Evolutionary conservation across 352 stramenopile genomes (phyloP).

Genomic region (Globisporangium barbulae): DNA sequence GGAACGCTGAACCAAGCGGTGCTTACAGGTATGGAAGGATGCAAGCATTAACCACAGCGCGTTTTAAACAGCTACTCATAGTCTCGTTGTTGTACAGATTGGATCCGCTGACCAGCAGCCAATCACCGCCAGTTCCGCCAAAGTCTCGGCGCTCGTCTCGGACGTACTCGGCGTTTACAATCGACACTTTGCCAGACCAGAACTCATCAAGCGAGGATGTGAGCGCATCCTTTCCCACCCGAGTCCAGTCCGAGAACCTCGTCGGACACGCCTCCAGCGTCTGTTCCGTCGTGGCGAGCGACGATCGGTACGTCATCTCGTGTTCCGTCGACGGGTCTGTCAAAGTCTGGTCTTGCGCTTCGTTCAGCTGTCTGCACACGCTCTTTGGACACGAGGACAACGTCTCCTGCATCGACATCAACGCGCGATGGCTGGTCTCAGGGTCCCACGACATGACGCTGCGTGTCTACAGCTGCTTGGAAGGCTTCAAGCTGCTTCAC

Average conservation of each 20-base stretch:
- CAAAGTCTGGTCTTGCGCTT: conserved; percentile 63
- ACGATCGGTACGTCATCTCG: conserved; percentile 63
- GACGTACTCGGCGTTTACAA: background rate
- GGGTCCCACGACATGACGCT: conserved; percentile 65
- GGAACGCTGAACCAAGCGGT: background rate
- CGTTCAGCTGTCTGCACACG: conserved; percentile 53
- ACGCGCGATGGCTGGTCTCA: conserved; percentile 55
- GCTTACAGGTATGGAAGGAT: conserved; percentile 1
- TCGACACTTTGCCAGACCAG: background rate
- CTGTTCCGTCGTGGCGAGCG: conserved; percentile 41
- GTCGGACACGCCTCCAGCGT: conserved; percentile 63
- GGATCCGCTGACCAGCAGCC: background rate
- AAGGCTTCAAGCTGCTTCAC: conserved; percentile 39
- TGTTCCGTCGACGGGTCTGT: conserved; percentile 64
- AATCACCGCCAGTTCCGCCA: conserved; percentile 5
- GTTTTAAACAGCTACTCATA: background rate
- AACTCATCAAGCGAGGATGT: background rate
- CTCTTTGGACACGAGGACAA: conserved; percentile 62
- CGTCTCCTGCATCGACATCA: conserved; percentile 57
- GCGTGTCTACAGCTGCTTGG: conserved; percentile 41
- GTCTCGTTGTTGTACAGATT: background rate
- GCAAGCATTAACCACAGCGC: background rate
- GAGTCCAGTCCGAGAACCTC: conserved; percentile 34
- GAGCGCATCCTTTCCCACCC: conserved; percentile 7
- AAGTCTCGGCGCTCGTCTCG: conserved; percentile 14